Conservation (phyloP, 495 filamentous ascomycete species). For the Penicillium pancosmium region DNA sequence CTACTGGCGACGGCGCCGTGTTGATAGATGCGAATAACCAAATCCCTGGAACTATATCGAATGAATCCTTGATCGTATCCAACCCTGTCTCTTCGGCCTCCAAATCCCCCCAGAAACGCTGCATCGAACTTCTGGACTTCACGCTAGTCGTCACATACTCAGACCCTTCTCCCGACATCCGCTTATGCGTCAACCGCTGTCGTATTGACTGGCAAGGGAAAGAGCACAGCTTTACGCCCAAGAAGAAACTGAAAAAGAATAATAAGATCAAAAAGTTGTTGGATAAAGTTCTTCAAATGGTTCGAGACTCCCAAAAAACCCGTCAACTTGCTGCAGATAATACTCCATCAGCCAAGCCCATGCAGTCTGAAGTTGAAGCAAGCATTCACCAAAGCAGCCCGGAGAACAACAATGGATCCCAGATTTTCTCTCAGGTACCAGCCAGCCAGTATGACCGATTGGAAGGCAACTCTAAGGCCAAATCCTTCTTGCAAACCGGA, state of each 20-base stretch:
- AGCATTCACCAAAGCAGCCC: not conserved
- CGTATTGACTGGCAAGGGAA: constrained; percentile 32
- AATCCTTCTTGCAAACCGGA: constrained; percentile 1
- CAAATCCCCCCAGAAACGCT: constrained; percentile 28
- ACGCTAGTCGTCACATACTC: constrained; percentile 42
- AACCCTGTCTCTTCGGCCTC: constrained; percentile 10
- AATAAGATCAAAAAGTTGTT: constrained; percentile 21
- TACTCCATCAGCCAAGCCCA: not conserved
- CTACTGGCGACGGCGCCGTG: constrained; percentile 19
- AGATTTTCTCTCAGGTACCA: constrained; percentile 20
- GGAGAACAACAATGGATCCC: constrained; percentile 2
- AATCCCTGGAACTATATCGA: constrained; percentile 41
- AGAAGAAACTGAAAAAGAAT: constrained; percentile 25
- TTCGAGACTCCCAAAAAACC: not conserved
- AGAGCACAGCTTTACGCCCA: constrained; percentile 25
- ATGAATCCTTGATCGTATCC: constrained; percentile 26
- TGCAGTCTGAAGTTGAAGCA: not conserved
- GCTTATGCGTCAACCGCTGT: constrained; percentile 41
- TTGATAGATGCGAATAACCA: constrained; percentile 44
- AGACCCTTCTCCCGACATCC: constrained; percentile 25
- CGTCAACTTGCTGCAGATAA: not conserved
- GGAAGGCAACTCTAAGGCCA: not conserved
- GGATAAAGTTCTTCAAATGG: constrained; percentile 12
- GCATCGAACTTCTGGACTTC: constrained; percentile 41
- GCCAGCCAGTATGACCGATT: not conserved